phyloP scores from a whole-genome alignment of 495 filamentous ascomycete genomes.

The Ramalina intermedia region DNA sequence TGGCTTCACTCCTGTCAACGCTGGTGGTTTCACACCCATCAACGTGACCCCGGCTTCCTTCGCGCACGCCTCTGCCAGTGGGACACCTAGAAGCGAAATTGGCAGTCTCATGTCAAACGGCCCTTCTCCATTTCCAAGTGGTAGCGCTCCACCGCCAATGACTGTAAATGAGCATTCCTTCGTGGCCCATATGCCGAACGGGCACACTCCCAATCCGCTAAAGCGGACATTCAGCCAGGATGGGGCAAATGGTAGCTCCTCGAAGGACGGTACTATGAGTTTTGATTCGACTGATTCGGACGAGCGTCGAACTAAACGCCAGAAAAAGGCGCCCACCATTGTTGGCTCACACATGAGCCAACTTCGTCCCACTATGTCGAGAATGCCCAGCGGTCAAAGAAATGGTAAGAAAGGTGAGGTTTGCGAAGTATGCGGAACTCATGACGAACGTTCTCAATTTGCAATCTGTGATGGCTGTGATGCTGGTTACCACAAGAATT shows the following conservation, averaged over 20 bases:
- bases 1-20: slow-evolving; percentile 76
- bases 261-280: not conserved
- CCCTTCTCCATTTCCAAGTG: slow-evolving; percentile 18
- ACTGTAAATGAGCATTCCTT: slow-evolving; percentile 47
- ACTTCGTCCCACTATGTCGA: slow-evolving; percentile 65
- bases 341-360: slow-evolving; percentile 95
- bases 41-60: slow-evolving; percentile 48
- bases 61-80: slow-evolving; percentile 24
- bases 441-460: slow-evolving; percentile 55
- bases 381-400: slow-evolving; percentile 51
- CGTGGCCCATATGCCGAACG: slow-evolving; percentile 39
- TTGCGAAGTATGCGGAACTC: slow-evolving; percentile 77
- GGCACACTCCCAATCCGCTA: slow-evolving; percentile 40
- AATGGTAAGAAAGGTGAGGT: slow-evolving; percentile 60
- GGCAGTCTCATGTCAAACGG: slow-evolving; percentile 36
- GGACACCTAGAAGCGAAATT: slow-evolving; percentile 31
- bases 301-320: slow-evolving; percentile 78
- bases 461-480: slow-evolving; percentile 91
- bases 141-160: slow-evolving; percentile 24
- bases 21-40: slow-evolving; percentile 64
- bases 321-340: slow-evolving; percentile 86
- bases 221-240: slow-evolving; percentile 81
- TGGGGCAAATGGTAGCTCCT: slow-evolving; percentile 22
- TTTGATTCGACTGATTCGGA: slow-evolving; percentile 30
- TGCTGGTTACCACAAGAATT: slow-evolving; percentile 71